phyloP scores from a whole-genome alignment of 805 yeast species.

The Pichia exigua region DNA sequence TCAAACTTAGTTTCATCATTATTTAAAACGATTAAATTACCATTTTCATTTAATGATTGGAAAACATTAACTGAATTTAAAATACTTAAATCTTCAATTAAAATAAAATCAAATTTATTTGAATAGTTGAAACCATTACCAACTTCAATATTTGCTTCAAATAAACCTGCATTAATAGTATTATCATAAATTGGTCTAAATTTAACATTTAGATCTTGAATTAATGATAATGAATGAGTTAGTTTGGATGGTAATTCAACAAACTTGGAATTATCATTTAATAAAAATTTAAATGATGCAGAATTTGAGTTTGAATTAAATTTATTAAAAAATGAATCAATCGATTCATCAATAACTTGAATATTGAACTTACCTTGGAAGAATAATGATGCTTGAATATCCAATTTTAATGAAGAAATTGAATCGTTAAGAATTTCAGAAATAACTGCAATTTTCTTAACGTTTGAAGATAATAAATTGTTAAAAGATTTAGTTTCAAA shows the following conservation, averaged over 20 bases:
- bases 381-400: conserved; percentile 66
- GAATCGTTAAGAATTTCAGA: conserved; percentile 39
- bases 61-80: conserved; percentile 54
- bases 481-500: conserved; percentile 60
- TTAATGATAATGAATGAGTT: conserved; percentile 63
- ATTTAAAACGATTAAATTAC: conserved; percentile 42
- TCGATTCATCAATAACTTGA: conserved; percentile 45
- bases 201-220: conserved; percentile 41
- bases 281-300: conserved; percentile 51
- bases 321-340: conserved; percentile 19
- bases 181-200: conserved; percentile 69
- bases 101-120: conserved; percentile 54
- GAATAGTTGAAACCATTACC: conserved; percentile 26
- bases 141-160: conserved; percentile 52
- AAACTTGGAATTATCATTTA: conserved; percentile 53
- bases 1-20: conserved; percentile 33
- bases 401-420: conserved; percentile 46
- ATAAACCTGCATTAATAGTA: conserved; percentile 60
- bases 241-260: conserved; percentile 53
- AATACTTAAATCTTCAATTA: conserved; percentile 54
- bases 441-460: conserved; percentile 58
- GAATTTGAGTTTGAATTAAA: conserved; percentile 31
- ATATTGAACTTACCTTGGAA: conserved; percentile 34
- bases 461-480: conserved; percentile 46
- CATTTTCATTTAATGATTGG: conserved; percentile 49